A percentile compares a stretch with the other conserved stretches of the same genome.
Conservation (phyloP, 768 basidiomycete genomes). For the Postia placenta region DNA sequence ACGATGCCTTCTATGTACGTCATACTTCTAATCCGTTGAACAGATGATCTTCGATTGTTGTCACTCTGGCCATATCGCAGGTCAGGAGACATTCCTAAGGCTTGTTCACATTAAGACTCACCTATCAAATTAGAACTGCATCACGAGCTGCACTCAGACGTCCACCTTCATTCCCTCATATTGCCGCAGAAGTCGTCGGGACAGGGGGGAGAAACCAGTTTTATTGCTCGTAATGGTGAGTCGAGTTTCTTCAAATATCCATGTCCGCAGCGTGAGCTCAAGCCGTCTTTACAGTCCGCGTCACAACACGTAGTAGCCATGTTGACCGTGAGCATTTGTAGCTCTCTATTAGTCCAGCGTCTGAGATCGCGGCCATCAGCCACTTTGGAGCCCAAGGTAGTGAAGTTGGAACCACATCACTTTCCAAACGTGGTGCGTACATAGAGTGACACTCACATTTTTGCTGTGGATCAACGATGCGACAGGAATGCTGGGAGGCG, state of each 20-base stretch:
- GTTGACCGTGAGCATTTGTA: not conserved
- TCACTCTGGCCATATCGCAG: slow-evolving; percentile 10
- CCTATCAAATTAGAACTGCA: no score
- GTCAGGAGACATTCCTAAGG: no score
- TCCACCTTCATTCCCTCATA: no score
- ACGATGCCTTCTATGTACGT: not conserved
- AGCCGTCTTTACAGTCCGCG: not conserved
- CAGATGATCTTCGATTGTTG: slow-evolving; percentile 7
- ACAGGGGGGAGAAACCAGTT: not conserved
- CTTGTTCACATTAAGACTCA: no score
- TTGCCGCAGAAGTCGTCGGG: not conserved
- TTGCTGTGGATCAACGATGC: not conserved
- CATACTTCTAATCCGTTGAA: not conserved
- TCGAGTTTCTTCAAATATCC: not conserved
- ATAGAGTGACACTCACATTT: no score
- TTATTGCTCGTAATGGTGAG: not conserved
- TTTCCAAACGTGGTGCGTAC: not conserved
- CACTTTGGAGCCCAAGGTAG: not conserved
- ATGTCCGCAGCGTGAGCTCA: not conserved
- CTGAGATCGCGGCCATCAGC: no score
- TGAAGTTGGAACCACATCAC: not conserved
- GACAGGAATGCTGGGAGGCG: not conserved
- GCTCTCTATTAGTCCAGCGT: no score
- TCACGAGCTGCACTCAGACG: no score
- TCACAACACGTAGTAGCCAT: not conserved